These are phyloP conservation scores for Beauveria asiatica DNA, from an alignment of 2,329 filamentous ascomycete species.

Conservation along the genomic window DNA sequence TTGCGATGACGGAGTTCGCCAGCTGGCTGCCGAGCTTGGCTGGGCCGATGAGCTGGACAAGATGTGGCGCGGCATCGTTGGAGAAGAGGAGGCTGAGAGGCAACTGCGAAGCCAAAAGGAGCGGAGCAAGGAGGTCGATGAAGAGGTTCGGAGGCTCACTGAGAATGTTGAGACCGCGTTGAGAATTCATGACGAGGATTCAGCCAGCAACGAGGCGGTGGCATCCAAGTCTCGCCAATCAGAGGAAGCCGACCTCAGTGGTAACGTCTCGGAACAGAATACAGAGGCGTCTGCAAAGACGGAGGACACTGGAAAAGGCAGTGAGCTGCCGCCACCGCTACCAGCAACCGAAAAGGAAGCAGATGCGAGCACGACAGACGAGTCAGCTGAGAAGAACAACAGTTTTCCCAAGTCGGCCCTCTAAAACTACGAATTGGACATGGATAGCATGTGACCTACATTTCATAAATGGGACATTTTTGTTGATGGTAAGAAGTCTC, in stretches of 20 bases:
- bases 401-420: neutral
- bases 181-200: conserved; percentile 20
- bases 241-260: conserved; percentile 24
- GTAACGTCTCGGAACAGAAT: neutral
- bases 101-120: conserved; percentile 30
- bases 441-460: too few relatives aligned
- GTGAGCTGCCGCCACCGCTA: neutral
- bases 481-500: too few relatives aligned
- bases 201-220: conserved; percentile 1
- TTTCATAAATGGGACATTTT: neutral
- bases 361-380: neutral
- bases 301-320: neutral
- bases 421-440: neutral
- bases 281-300: neutral
- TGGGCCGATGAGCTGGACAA: conserved; percentile 78
- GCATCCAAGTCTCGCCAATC: conserved; percentile 2
- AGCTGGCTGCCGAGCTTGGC: conserved; percentile 69
- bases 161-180: conserved; percentile 27
- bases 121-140: conserved; percentile 27
- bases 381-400: neutral
- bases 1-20: conserved; percentile 74
- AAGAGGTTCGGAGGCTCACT: conserved; percentile 35
- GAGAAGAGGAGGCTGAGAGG: conserved; percentile 47
- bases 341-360: neutral
- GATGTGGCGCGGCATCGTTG: conserved; percentile 62